Base-by-base conservation (phyloP, 192 early-diverging fungal genomes). In the Spizellomyces punctatus region DNA sequence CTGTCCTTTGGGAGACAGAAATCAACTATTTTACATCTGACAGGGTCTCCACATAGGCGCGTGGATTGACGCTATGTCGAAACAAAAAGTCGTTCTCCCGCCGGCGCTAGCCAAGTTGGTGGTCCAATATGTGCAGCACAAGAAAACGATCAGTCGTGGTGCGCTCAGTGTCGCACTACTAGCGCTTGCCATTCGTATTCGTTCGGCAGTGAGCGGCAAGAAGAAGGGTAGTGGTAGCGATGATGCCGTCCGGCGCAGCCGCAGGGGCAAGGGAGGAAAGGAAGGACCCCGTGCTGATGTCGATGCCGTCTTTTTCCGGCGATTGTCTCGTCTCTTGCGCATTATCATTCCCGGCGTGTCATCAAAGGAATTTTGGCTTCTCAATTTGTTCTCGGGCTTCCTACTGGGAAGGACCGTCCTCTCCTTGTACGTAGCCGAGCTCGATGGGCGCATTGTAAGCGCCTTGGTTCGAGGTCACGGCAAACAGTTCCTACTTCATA, bases 391-490 rank as follows among this genome's bases (percentile, higher is more conserved):
- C 78, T 92, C 93, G 55, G 85, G 86, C 9, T 93, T 98, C 79
- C 82, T 97, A 81, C 85, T 99, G 17, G 91, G 93, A 60, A 83
- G 96, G 47, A 96, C 96, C 4, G 83, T 94, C 49, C 77, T 99
- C 43, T 95, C 94, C 17, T 88, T 99, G 1, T 95, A 92, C 55
- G 92, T 99, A 52, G 95, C 96, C 5, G 79, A 92, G 41, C 82
- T 94, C 10, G 93, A 94, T 78, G 93, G 93, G 49, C 76, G 86
- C n/a, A 93, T 94, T 63, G 91, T 93, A 21, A 88, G 85, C 67
- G 90, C 93, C 10, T 74, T 93, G 41, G 92, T 92, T 27, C 82
- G 89, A 22, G 91, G 90, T 9, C 82, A 92, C 58, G 89, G 89
- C 45, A 87, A 82, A 68, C 90, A 92, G 74, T 98, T 98, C 75